These are phyloP conservation scores for Eutrema yunnanense DNA, from an alignment of 345 rosid species.

Conservation along the genomic window DNA sequence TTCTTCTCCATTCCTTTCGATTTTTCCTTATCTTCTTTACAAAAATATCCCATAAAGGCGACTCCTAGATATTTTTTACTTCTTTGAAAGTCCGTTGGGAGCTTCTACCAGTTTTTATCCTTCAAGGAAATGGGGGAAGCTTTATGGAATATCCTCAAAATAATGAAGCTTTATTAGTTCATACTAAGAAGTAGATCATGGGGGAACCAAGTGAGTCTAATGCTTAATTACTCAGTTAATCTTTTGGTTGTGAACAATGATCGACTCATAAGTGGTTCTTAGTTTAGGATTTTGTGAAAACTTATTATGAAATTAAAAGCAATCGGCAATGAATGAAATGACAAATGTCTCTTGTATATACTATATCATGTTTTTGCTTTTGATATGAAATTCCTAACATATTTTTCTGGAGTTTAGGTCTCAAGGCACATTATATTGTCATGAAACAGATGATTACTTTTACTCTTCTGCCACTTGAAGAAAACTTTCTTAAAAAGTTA, in stretches of 20 bases:
- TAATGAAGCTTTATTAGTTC: not conserved
- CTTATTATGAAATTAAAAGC: not conserved
- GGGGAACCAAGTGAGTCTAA: not conserved
- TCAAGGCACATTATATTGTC: not conserved
- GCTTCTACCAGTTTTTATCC: not conserved
- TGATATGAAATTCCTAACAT: not conserved
- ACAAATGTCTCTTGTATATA: not conserved
- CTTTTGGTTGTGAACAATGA: not conserved
- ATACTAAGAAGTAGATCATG: not conserved
- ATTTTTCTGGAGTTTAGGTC: not conserved
- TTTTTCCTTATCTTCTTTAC: slow-evolving; percentile 3
- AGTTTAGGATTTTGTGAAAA: not conserved
- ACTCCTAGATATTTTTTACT: not conserved
- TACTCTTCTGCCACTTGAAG: not conserved
- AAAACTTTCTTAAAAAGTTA: not conserved
- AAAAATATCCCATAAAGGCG: slow-evolving; percentile 1
- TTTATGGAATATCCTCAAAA: not conserved
- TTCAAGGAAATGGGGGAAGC: not conserved
- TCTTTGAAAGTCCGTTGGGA: too few relatives aligned
- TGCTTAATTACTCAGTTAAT: not conserved
- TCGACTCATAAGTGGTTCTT: not conserved
- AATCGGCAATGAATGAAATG: not conserved
- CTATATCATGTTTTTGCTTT: not conserved
- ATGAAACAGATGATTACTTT: not conserved
- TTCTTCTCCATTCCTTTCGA: slow-evolving; percentile 10